phyloP scores from a whole-genome alignment of 768 basidiomycete species.

The Harrya chromipes region DNA sequence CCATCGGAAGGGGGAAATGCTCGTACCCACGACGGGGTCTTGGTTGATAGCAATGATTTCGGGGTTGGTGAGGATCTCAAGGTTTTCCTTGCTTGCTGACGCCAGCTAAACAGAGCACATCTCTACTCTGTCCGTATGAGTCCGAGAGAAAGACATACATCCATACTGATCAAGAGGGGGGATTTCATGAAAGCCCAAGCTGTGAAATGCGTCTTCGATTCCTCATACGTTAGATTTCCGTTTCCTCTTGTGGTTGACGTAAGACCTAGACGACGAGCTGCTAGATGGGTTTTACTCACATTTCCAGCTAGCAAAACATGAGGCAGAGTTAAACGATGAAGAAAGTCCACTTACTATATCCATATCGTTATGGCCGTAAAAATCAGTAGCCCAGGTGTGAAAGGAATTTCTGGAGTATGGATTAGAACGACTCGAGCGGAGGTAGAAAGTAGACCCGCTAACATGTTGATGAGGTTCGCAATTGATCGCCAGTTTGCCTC shows the following conservation, averaged over 20 bases:
- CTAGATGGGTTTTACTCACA: conserved; percentile 36
- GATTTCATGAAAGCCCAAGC: conserved; percentile 73
- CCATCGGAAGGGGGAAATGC: conserved; percentile 67
- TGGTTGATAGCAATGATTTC: conserved; percentile 71
- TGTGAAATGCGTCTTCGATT: conserved; percentile 68
- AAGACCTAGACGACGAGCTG: neutral
- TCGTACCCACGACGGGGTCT: conserved; percentile 57
- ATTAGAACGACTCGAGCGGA: neutral
- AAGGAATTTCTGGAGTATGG: conserved; percentile 55
- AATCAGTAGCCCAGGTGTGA: conserved; percentile 58
- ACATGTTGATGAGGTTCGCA: conserved; percentile 55
- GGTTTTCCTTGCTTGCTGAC: conserved; percentile 44
- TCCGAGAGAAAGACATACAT: conserved; percentile 36
- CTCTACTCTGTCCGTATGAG: conserved; percentile 1
- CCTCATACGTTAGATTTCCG: conserved; percentile 57
- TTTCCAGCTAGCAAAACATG: conserved; percentile 43
- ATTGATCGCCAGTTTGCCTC: conserved; percentile 51
- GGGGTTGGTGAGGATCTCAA: conserved; percentile 57
- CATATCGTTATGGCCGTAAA: conserved; percentile 67
- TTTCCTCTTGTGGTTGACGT: conserved; percentile 46
- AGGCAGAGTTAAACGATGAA: neutral
- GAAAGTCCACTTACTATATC: conserved; percentile 49
- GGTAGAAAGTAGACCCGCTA: neutral
- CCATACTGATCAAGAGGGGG: conserved; percentile 60
- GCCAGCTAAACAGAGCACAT: conserved; percentile 39